phyloP scores from a whole-genome alignment of 2,329 filamentous ascomycete genomes.

The Xylariaceae sp. region DNA sequence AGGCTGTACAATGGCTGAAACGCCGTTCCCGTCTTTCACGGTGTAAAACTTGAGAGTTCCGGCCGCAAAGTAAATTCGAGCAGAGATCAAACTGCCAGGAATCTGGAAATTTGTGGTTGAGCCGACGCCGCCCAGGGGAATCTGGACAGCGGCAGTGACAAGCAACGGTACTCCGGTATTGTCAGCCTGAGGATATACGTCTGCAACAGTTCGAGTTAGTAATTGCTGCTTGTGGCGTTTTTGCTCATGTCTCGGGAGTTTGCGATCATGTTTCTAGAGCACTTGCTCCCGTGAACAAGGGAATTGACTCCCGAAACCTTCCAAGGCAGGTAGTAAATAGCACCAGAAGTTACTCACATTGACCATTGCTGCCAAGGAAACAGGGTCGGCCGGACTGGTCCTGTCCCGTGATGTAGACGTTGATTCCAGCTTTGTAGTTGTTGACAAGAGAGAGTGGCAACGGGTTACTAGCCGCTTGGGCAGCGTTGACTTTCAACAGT shows the following conservation, averaged over 20 bases:
- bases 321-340: no score
- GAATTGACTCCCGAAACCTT: no score
- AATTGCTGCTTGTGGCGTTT: no score
- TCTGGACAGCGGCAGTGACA: slow-evolving; percentile 29
- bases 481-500: slow-evolving; percentile 1
- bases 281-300: no score
- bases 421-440: slow-evolving; percentile 13
- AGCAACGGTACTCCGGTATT: slow-evolving; percentile 9
- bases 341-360: no score
- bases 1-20: slow-evolving; percentile 42
- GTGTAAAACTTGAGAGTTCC: slow-evolving; percentile 39
- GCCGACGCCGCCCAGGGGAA: slow-evolving; percentile 34
- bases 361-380: slow-evolving; percentile 11
- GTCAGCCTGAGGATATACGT: slow-evolving; percentile 25
- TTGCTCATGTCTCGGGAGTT: no score
- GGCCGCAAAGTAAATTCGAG: slow-evolving; percentile 40
- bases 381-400: slow-evolving; percentile 7
- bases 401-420: slow-evolving; percentile 13
- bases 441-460: slow-evolving; percentile 12
- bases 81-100: slow-evolving; percentile 37
- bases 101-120: slow-evolving; percentile 35
- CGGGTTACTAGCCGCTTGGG: slow-evolving; percentile 7
- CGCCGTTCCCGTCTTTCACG: slow-evolving; percentile 28
- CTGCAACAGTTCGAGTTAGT: no score
- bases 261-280: no score